A percentile compares a stretch with the other conserved stretches of the same genome.
Conservation (phyloP, 2,329 filamentous ascomycete genomes). For the Aaosphaeria arxii region DNA sequence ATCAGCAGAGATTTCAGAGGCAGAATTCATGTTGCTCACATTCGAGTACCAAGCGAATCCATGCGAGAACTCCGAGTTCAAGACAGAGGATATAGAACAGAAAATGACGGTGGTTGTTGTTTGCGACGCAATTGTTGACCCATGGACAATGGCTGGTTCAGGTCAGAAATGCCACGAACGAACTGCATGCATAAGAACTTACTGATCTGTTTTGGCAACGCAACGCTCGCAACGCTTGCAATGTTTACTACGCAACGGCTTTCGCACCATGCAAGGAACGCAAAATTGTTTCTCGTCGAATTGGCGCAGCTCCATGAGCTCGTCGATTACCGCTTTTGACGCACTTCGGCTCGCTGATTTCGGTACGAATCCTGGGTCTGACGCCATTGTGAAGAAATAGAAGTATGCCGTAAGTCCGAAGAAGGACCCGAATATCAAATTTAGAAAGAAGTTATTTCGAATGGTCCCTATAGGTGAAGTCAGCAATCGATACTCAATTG, state of each 20-base stretch:
- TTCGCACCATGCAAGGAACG: conserved; percentile 89
- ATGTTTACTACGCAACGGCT: conserved; percentile 91
- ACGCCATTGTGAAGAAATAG: conserved; percentile 79
- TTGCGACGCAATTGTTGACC: conserved; percentile 93
- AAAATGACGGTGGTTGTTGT: conserved; percentile 96
- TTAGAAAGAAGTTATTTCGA: conserved; percentile 66
- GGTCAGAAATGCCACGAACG: background rate
- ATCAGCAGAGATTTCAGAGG: background rate
- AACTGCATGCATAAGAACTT: conserved; percentile 40
- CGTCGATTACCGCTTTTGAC: conserved; percentile 84
- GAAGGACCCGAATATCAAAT: conserved; percentile 67
- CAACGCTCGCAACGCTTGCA: conserved; percentile 89
- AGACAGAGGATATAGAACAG: conserved; percentile 82
- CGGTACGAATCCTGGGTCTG: conserved; percentile 89
- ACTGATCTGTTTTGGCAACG: conserved; percentile 96
- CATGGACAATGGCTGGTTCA: conserved; percentile 73
- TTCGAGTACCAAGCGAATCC: conserved; percentile 69
- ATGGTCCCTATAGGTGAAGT: conserved; percentile 57
- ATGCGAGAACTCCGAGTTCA: conserved; percentile 69
- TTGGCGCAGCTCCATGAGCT: conserved; percentile 79
- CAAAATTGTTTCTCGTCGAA: conserved; percentile 96
- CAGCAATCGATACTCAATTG: conserved; percentile 4
- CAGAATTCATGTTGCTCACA: conserved; percentile 52
- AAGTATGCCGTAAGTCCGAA: conserved; percentile 75
- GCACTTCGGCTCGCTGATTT: conserved; percentile 86